These are phyloP conservation scores for Globisporangium rhizosaccharum DNA, from an alignment of 352 stramenopile species.

Conservation along the genomic window DNA sequence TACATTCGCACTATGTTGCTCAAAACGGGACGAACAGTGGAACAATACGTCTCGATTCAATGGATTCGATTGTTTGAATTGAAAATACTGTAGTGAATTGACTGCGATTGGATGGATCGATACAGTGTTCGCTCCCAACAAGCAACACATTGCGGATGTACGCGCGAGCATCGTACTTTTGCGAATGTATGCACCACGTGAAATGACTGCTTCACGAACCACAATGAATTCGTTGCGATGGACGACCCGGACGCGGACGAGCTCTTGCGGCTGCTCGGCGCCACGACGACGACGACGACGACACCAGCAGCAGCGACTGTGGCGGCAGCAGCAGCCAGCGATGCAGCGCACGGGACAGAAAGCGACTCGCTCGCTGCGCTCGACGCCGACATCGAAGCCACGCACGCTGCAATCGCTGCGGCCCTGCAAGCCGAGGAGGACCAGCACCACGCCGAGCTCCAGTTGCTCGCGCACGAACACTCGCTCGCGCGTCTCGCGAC, in stretches of 20 bases:
- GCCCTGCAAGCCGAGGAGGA: constrained; percentile 30
- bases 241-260: constrained; percentile 3
- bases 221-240: constrained; percentile 7
- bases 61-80: too few species aligned
- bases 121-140: too few species aligned
- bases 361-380: constrained; percentile 8
- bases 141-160: too few species aligned
- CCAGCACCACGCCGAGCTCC: constrained; percentile 13
- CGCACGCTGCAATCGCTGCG: constrained; percentile 13
- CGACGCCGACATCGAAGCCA: constrained; percentile 15
- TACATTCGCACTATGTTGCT: too few species aligned
- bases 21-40: too few species aligned
- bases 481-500: background rate
- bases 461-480: background rate
- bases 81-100: too few species aligned
- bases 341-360: background rate
- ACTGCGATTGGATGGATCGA: too few species aligned
- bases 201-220: constrained; percentile 5
- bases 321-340: constrained; percentile 28
- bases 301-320: constrained; percentile 27
- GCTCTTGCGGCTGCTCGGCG: background rate
- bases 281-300: constrained; percentile 27
- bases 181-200: too few species aligned
- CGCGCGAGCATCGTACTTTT: too few species aligned
- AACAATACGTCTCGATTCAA: too few species aligned